Evolutionary conservation across 2,329 filamentous ascomycete species (phyloP).

Genomic region (Penicillium digitatum): DNA sequence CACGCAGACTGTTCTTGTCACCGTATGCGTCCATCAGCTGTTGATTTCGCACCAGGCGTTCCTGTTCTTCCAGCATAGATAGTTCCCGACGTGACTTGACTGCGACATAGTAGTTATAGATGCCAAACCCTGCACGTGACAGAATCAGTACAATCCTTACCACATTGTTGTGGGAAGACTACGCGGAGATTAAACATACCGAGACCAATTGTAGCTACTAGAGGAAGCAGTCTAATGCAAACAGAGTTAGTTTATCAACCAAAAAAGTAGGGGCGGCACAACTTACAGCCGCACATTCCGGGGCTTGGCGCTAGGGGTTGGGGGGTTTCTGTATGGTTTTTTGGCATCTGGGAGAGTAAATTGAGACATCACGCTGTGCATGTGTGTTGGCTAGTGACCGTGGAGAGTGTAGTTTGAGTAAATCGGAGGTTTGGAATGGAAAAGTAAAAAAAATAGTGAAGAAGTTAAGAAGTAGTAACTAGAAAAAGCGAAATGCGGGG

Average conservation of each 20-base stretch:
- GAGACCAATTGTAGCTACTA: slow-evolving; percentile 21
- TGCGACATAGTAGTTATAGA: slow-evolving; percentile 24
- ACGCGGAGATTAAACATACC: slow-evolving; percentile 7
- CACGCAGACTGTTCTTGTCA: slow-evolving; percentile 41
- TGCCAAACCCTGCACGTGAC: slow-evolving; percentile 20
- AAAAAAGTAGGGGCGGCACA: not conserved
- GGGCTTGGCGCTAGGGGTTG: slow-evolving; percentile 14
- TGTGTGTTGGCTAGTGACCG: not conserved
- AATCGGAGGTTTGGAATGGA: not conserved
- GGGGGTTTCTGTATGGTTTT: slow-evolving; percentile 12
- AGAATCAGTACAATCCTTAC: slow-evolving; percentile 1
- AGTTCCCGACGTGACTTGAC: slow-evolving; percentile 10
- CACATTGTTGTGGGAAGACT: not conserved
- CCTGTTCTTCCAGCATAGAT: slow-evolving; percentile 28
- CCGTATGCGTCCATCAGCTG: slow-evolving; percentile 48
- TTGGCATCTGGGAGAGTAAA: slow-evolving; percentile 17
- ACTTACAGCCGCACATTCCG: slow-evolving; percentile 19
- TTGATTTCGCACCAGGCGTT: slow-evolving; percentile 36
- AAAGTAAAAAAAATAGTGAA: not conserved
- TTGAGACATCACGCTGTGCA: slow-evolving; percentile 16
- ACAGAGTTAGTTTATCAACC: not conserved
- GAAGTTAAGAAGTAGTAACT: not conserved
- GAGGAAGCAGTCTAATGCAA: slow-evolving; percentile 17
- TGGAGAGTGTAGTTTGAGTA: not conserved
- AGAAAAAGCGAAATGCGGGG: not conserved